phyloP scores from a whole-genome alignment of 2,329 filamentous ascomycete genomes.

The Pezicula rhizophila region DNA sequence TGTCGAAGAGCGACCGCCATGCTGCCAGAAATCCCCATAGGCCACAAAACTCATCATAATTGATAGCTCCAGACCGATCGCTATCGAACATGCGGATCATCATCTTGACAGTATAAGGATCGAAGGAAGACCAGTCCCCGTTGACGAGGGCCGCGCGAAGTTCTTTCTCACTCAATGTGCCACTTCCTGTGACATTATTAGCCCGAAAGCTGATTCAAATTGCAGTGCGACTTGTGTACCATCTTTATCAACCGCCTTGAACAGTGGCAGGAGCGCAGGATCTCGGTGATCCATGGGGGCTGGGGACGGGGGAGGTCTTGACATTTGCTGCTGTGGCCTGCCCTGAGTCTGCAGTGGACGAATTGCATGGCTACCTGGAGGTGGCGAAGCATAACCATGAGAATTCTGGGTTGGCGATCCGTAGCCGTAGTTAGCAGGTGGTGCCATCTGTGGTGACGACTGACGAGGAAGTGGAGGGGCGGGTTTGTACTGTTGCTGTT shows the following conservation, averaged over 20 bases:
- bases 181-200: conserved; percentile 50
- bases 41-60: conserved; percentile 92
- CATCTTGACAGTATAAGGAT: conserved; percentile 90
- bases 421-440: conserved; percentile 20
- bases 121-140: conserved; percentile 91
- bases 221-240: conserved; percentile 39
- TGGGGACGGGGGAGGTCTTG: conserved; percentile 62
- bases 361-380: conserved; percentile 34
- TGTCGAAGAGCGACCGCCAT: conserved; percentile 91
- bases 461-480: conserved; percentile 22
- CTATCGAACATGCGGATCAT: conserved; percentile 99
- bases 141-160: conserved; percentile 89
- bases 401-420: conserved; percentile 27
- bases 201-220: not conserved
- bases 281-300: conserved; percentile 51
- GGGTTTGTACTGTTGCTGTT: conserved; percentile 22
- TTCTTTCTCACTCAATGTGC: conserved; percentile 79
- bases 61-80: conserved; percentile 81
- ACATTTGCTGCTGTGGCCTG: conserved; percentile 41
- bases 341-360: conserved; percentile 36
- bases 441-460: conserved; percentile 20
- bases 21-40: conserved; percentile 93
- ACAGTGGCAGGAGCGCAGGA: conserved; percentile 74
- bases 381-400: conserved; percentile 37
- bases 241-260: conserved; percentile 85